Base-by-base conservation (phyloP, 2,329 filamentous ascomycete species). In the Epichloe elymi region DNA sequence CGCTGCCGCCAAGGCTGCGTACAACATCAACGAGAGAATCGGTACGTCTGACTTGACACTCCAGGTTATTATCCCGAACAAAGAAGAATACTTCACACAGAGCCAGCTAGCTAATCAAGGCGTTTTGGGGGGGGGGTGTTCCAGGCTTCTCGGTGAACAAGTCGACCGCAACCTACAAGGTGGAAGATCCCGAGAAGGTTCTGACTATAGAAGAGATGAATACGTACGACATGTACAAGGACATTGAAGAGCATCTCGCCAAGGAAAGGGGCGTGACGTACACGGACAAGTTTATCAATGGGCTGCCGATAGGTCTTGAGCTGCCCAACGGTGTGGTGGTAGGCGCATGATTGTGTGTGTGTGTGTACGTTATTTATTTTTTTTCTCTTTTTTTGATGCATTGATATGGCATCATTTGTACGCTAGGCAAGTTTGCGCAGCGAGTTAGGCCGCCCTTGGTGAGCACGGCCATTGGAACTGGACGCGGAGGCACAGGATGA, bases 131-230 rank as follows among this genome's bases (percentile, higher is more conserved):
- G 7, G 23, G 7, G 7, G 26, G 4, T 20, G 26, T 11, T 30
- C 8, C 26, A 73, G 79, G 80, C 0, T 85, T 85, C 64, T 83
- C 79, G 0, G 72, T 71, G 38, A 84, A 85, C 59, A 82, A 73
- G 30, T 57, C 72, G 39, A 74, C 67, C 14, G 62, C 72, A 0
- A 74, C 71, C 0, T 85, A 85, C 64, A 79, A 78, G 59, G 81
- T 85, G 0, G 74, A 78, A 55, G 75, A 83, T 48, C 73, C 80
- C 57, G 75, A 70, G 56, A 72, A 77, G 45, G 81, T 82, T 55
- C 60, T 85, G 35, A 85, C 82, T 0, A 83, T 85, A 47, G 79
- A 83, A 55, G 81, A 85, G 62, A 84, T 85, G 80, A 85, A 85
- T 53, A 69, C 70, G 70, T 81, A 82, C 55, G 75, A 82, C 57